Evolutionary conservation across 257 asterid species (phyloP), one percentile per base, ranked within the genome.

Genomic region (Nicotiana obtusifolia): DNA sequence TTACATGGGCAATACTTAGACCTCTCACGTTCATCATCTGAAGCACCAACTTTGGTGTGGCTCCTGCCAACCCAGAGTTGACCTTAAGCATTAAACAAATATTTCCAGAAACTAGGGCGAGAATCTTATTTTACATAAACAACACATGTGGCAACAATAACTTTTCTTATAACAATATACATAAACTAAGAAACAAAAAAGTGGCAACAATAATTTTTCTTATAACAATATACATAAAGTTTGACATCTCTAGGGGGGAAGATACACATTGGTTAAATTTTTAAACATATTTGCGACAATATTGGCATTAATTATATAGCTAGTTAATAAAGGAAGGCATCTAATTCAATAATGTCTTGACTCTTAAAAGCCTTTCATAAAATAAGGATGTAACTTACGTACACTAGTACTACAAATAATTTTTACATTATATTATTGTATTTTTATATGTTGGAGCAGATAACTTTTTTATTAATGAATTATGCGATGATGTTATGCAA

Each of bases 31-130:
- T 92, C 99, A 95, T 95, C 90, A 93, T 41, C 76, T 95, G 98
- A 77, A 95, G 99, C 82, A 95, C 97, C 49, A 93, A 89, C 89
- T 95, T 94, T 0, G 99, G 99, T 56, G 99, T 95, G 28, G 99
- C 99, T 88, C 97, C 99, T 95, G 87, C 16, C 37, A 82, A 82
- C 1, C 19, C 52, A 60, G 67, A 68, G 49, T 61, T 60, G 60
- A 82, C 15, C 33, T 52, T 49, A 26, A 73, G 47, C 22, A 73
- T 47, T 73, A 14, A 73, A 44, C 7, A 73, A 73, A 47, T 30
- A 30, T 60, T 60, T 60, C 30, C 20, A 14, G 65, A 60, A 60
- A 20, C 6, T 19, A 19, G 4, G 62, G 11, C 4, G 31, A 56
- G 62, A 56, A 60, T 9, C 65, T 9, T 60, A 3, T 60, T 20